Percentiles rank a stretch among this genome's conserved stretches.
These are phyloP conservation scores for Acacia confusa DNA, from an alignment of 306 rosid genomes.

Conservation along the genomic window DNA sequence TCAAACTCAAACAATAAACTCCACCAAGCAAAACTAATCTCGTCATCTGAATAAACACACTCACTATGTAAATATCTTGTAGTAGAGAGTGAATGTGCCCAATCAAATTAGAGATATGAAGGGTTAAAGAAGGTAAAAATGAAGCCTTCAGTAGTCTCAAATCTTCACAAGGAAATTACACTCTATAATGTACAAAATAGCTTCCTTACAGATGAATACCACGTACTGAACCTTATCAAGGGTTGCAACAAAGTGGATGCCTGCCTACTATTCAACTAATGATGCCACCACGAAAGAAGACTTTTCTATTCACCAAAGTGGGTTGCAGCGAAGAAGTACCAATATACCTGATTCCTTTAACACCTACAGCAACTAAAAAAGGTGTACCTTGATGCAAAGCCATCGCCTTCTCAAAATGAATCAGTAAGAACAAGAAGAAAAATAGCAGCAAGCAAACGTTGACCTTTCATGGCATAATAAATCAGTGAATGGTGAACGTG, in stretches of 20 bases:
- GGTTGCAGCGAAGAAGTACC: neutral
- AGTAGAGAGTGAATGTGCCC: neutral
- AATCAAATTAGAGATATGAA: neutral
- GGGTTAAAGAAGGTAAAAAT: neutral
- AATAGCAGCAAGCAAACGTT: neutral
- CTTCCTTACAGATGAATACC: neutral
- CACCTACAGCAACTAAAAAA: neutral
- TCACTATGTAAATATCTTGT: neutral
- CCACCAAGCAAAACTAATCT: neutral
- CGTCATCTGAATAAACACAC: neutral
- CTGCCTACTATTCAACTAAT: neutral
- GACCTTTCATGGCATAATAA: neutral
- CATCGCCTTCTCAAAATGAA: neutral
- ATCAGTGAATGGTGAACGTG: neutral
- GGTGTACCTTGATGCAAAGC: neutral
- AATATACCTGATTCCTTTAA: neutral
- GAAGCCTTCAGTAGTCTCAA: neutral
- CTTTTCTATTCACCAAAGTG: neutral
- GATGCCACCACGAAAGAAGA: neutral
- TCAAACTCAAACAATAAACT: constrained; percentile 23
- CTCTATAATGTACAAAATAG: neutral
- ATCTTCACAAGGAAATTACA: neutral
- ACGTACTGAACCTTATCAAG: neutral
- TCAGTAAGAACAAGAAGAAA: neutral
- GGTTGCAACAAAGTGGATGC: neutral